Evolutionary conservation across 805 yeast genomes (phyloP), one percentile per base, ranked within the genome.

Genomic region (Candida vartiovaarae): DNA sequence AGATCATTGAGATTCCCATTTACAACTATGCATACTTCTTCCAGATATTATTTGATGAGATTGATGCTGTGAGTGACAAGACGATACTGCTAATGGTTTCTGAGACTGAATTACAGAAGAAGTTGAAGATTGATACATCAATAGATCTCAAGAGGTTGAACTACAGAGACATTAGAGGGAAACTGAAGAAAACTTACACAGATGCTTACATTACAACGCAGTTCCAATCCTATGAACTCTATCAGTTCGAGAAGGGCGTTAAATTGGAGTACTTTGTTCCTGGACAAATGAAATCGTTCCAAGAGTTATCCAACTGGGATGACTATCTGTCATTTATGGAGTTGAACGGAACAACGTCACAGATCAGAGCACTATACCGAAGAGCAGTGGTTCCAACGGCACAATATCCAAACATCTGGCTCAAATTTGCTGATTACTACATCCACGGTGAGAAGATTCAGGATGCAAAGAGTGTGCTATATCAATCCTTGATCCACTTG

Each of bases 241-340:
- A 68, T 56, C 58, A 62, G 7, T 80, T 57, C 57, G 87, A 81
- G 47, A 67, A 67, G 45, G 55, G 58, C 2, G 51, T 78, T 6
- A 49, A 56, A 6, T 47, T 60, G 8, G 70, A 69, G 6, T 72
- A 63, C 48, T 73, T 57, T 50, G 63, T 62, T 27, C 66, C 70
- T 1, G 54, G 61, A 10, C 47, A 56, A 6, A 44, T 65, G 8
- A 52, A 44, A 37, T 56, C 67, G 3, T 46, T 37, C 50, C 71
- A 75, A 40, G 84, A 83, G 50, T 54, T 82, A 23, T 73, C 71
- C 20, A 66, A 64, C 8, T 83, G 95, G 79, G 75, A 71, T 42
- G 59, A 66, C 28, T 87, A 82, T 57, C 53, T 84, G 32, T 72
- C 71, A 48, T 76, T 68, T 44, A 62, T 77, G 32, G 87, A 82